Conservation (phyloP, 2,329 filamentous ascomycete species). For the Colletotrichum neosansevieriae region DNA sequence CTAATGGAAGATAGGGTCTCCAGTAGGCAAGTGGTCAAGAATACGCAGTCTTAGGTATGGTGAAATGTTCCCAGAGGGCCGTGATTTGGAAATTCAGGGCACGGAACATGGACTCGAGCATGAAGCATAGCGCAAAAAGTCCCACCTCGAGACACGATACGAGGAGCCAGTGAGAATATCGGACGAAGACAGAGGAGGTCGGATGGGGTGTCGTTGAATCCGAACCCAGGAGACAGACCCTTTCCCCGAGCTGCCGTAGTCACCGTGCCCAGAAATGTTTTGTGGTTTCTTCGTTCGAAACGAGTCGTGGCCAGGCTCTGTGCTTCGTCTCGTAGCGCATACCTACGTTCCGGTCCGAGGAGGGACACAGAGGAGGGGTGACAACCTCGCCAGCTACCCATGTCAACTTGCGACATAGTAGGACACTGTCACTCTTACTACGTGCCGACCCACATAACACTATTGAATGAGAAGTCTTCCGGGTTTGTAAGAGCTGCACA, state of each 20-base stretch:
- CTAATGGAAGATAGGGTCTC: background rate
- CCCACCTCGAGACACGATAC: slow-evolving; percentile 22
- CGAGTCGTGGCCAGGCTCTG: slow-evolving; percentile 19
- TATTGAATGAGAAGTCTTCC: slow-evolving; percentile 12
- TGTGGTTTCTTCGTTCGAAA: slow-evolving; percentile 26
- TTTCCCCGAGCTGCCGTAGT: slow-evolving; percentile 18
- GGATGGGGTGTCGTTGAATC: background rate
- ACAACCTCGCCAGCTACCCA: no score
- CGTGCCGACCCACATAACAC: background rate
- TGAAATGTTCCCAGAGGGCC: background rate
- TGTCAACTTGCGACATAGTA: slow-evolving; percentile 11
- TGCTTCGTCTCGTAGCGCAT: no score
- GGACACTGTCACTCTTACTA: slow-evolving; percentile 4
- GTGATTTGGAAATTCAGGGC: background rate
- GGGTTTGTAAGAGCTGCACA: background rate
- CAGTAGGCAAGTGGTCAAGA: background rate
- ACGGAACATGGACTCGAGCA: slow-evolving; percentile 21
- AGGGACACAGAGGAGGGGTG: no score
- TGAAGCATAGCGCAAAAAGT: slow-evolving; percentile 25
- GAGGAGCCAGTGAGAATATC: slow-evolving; percentile 15
- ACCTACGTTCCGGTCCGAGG: no score
- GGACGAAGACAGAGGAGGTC: slow-evolving; percentile 14
- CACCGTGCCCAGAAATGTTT: slow-evolving; percentile 32
- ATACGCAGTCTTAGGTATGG: background rate
- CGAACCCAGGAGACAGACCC: slow-evolving; percentile 23